A percentile compares a stretch with the other conserved stretches of the same genome.
phyloP scores from a whole-genome alignment of 495 filamentous ascomycete genomes.

The Amphirosellinia nigrospora region DNA sequence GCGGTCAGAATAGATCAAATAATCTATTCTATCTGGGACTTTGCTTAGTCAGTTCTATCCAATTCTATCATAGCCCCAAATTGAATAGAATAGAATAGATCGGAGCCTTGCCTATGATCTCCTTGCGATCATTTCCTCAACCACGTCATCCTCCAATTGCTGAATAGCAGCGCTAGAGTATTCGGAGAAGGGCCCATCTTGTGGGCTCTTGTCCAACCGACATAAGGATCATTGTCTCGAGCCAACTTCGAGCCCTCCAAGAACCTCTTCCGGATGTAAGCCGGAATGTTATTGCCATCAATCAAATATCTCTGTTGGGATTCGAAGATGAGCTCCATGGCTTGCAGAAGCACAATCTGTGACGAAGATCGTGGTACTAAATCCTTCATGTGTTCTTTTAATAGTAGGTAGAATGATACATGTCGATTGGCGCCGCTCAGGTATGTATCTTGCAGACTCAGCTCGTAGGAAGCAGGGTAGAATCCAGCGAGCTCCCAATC shows the following conservation, averaged over 20 bases:
- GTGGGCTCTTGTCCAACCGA: not conserved
- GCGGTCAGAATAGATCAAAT: too few species aligned
- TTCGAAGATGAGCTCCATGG: conserved; percentile 2
- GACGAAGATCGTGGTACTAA: conserved; percentile 23
- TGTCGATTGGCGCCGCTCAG: conserved; percentile 28
- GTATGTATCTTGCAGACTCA: conserved; percentile 34
- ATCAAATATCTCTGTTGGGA: not conserved
- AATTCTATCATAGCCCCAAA: too few species aligned
- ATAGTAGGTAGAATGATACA: conserved; percentile 32
- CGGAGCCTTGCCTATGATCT: too few species aligned
- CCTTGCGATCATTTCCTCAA: not conserved
- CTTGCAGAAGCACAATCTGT: not conserved
- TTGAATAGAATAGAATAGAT: too few species aligned
- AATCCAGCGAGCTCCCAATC: conserved; percentile 61
- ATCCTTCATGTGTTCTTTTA: conserved; percentile 27
- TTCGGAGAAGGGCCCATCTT: not conserved
- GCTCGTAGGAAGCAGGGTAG: conserved; percentile 46
- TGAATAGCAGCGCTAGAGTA: not conserved
- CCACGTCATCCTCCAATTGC: not conserved
- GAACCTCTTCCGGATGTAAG: conserved; percentile 31
- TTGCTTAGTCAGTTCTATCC: too few species aligned
- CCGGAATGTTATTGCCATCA: conserved; percentile 20
- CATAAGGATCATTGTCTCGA: not conserved
- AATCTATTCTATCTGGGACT: too few species aligned
- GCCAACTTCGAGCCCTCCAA: not conserved